Percentiles rank a stretch among this genome's conserved stretches.
Evolutionary conservation across 768 basidiomycete species (phyloP).

Genomic region (Russula sp.): DNA sequence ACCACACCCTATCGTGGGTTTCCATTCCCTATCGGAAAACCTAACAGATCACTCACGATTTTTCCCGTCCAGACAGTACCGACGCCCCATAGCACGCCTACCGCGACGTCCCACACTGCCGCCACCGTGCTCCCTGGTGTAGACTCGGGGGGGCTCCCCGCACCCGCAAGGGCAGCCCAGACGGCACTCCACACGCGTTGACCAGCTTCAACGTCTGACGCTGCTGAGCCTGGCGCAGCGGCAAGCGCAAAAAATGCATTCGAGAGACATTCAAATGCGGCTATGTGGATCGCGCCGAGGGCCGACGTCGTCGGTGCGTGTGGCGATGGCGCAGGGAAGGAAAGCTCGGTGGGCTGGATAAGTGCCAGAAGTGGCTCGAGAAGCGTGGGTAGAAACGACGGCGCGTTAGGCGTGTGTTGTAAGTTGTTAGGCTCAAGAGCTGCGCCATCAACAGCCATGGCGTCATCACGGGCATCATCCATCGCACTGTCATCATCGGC

Average conservation of each 20-base stretch:
- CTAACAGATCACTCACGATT: conserved; percentile 37
- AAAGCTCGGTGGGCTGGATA: conserved; percentile 67
- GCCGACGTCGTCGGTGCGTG: conserved; percentile 88
- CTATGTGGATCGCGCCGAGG: conserved; percentile 74
- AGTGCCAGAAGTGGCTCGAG: conserved; percentile 61
- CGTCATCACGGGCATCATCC: conserved; percentile 28
- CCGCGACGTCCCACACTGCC: conserved; percentile 72
- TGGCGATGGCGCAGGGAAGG: conserved; percentile 68
- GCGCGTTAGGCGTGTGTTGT: conserved; percentile 24
- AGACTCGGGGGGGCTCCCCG: conserved; percentile 50
- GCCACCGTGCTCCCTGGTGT: conserved; percentile 57
- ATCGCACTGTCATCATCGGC: conserved; percentile 34
- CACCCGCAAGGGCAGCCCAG: conserved; percentile 53
- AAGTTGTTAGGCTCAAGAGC: neutral
- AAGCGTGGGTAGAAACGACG: conserved; percentile 51
- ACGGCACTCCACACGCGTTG: conserved; percentile 53
- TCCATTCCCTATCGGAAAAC: neutral
- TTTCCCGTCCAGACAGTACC: conserved; percentile 64
- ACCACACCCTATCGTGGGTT: neutral
- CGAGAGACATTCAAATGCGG: conserved; percentile 83
- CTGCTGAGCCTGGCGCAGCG: conserved; percentile 35
- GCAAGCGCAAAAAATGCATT: conserved; percentile 79
- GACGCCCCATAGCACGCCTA: conserved; percentile 87
- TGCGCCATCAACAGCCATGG: conserved; percentile 23
- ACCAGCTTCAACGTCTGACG: conserved; percentile 44